Conservation (phyloP, 768 basidiomycete genomes). For the Lentinula raphanica region DNA sequence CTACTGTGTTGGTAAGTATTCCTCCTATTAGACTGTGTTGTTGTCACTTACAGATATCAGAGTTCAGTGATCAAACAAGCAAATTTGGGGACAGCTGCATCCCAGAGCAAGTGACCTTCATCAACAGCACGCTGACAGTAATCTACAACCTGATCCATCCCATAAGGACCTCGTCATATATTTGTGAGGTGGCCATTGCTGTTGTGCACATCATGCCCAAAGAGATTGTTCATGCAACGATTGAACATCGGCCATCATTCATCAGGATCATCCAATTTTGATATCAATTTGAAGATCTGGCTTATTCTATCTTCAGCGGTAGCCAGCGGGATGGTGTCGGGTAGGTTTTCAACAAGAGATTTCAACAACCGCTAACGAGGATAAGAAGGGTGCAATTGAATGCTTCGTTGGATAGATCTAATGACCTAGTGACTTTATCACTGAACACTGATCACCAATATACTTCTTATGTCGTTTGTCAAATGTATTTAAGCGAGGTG, state of each 20-base stretch:
- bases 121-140: background rate
- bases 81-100: conserved; percentile 9
- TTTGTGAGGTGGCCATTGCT: background rate
- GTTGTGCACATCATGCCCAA: conserved; percentile 10
- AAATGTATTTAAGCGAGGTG: too few species aligned
- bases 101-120: conserved; percentile 7
- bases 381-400: too few species aligned
- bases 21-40: background rate
- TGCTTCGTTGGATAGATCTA: too few species aligned
- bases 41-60: too few species aligned
- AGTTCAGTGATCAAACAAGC: conserved; percentile 4
- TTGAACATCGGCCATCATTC: conserved; percentile 13
- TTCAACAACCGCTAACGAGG: too few species aligned
- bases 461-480: too few species aligned
- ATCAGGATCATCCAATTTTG: background rate
- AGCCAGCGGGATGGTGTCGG: conserved; percentile 6
- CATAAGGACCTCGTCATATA: background rate
- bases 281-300: conserved; percentile 9
- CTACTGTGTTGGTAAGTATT: background rate
- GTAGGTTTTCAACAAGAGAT: conserved; percentile 4
- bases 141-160: background rate
- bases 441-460: too few species aligned
- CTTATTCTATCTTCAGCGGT: conserved; percentile 7
- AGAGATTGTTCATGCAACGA: conserved; percentile 10
- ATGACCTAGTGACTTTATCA: too few species aligned